Conservation (phyloP, 208 protist genomes). For the Naegleria fowleri region DNA sequence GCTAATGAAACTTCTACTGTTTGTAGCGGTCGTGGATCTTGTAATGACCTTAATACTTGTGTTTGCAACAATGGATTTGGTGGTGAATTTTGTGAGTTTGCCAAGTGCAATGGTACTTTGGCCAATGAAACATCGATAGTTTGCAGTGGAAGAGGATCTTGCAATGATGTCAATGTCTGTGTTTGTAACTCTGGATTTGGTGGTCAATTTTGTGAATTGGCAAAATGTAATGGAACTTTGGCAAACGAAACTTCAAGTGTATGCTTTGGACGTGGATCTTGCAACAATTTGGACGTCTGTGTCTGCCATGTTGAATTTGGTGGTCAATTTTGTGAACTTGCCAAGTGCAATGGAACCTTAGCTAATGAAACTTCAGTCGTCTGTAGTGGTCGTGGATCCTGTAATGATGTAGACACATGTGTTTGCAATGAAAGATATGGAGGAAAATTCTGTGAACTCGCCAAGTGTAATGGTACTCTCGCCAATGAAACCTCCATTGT, state of each 20-base stretch:
- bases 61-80: background rate
- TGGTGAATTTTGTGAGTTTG: background rate
- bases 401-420: background rate
- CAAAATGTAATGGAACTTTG: background rate
- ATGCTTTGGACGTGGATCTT: background rate
- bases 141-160: background rate
- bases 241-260: too few relatives aligned
- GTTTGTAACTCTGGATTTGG: background rate
- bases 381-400: background rate
- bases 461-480: background rate
- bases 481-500: background rate
- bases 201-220: background rate
- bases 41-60: background rate
- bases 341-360: background rate
- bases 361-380: background rate
- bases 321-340: background rate
- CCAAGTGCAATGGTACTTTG: background rate
- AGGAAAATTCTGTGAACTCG: background rate
- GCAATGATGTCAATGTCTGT: background rate
- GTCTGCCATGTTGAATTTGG: background rate
- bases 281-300: background rate
- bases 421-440: background rate
- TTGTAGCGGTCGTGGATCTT: background rate
- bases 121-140: background rate
- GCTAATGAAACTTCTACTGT: background rate